Conservation (phyloP, 2,329 filamentous ascomycete species). For the Ambrosiella xylebori region DNA sequence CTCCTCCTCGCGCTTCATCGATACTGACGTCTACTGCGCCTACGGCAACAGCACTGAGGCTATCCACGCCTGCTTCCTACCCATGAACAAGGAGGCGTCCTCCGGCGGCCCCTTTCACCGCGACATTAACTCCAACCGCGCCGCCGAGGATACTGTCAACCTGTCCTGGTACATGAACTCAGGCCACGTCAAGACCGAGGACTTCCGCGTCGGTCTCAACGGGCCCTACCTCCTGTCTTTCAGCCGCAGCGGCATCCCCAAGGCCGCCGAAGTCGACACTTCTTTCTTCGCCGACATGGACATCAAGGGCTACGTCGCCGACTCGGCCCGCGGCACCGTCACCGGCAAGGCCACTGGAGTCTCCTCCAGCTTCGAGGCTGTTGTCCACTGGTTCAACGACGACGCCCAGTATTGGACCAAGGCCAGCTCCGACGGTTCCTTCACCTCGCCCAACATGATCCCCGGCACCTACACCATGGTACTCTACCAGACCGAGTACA, state of each 20-base stretch:
- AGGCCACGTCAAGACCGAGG: constrained; percentile 44
- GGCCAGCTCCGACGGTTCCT: constrained; percentile 35
- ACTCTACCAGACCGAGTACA: constrained; percentile 42
- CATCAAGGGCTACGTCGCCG: constrained; percentile 40
- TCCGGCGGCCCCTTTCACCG: constrained; percentile 51
- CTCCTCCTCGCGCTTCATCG: constrained; percentile 51
- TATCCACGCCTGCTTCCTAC: constrained; percentile 44
- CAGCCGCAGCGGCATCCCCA: constrained; percentile 38
- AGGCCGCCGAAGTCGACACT: constrained; percentile 29
- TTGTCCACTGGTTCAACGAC: constrained; percentile 49
- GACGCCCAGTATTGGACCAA: constrained; percentile 49
- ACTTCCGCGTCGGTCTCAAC: constrained; percentile 43
- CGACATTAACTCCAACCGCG: constrained; percentile 50
- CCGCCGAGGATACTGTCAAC: constrained; percentile 32
- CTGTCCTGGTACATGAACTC: constrained; percentile 56
- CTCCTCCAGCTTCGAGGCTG: constrained; percentile 30
- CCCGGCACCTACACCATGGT: constrained; percentile 53
- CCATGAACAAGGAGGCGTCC: constrained; percentile 38
- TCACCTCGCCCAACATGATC: constrained; percentile 49
- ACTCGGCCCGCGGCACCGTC: constrained; percentile 39
- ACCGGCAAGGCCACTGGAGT: constrained; percentile 43
- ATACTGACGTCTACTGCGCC: constrained; percentile 47
- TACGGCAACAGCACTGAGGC: constrained; percentile 27
- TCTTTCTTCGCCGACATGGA: constrained; percentile 42
- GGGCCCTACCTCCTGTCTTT: constrained; percentile 48